Evolutionary conservation across 495 filamentous ascomycete species (phyloP).

Genomic region (Choiromyces venosus): DNA sequence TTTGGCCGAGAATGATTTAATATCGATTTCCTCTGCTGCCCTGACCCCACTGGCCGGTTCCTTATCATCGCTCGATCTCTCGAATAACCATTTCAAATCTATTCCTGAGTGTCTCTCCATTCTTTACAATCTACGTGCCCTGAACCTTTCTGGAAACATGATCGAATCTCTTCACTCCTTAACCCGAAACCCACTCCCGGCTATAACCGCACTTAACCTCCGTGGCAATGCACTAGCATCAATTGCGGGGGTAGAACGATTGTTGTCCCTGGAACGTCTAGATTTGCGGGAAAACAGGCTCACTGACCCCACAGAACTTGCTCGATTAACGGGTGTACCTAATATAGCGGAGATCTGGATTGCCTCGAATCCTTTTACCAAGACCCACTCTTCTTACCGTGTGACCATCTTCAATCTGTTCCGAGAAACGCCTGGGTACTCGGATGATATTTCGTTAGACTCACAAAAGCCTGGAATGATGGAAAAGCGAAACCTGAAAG

Average conservation of each 20-base stretch:
- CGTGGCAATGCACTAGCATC: constrained; percentile 82
- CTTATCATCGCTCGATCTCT: constrained; percentile 84
- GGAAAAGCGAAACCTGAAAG: constrained; percentile 78
- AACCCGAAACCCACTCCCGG: constrained; percentile 76
- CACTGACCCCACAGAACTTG: constrained; percentile 82
- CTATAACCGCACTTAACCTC: constrained; percentile 88
- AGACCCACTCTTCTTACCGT: constrained; percentile 72
- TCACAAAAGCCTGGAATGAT: constrained; percentile 69
- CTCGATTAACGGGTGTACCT: constrained; percentile 80
- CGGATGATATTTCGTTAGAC: constrained; percentile 87
- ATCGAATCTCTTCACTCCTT: constrained; percentile 90
- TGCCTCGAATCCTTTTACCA: constrained; percentile 80
- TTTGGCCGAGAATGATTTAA: constrained; percentile 83
- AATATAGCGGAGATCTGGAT: constrained; percentile 91
- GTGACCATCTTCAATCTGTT: constrained; percentile 94
- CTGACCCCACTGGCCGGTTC: constrained; percentile 77
- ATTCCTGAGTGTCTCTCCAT: constrained; percentile 82
- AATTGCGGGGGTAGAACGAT: constrained; percentile 81
- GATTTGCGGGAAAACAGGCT: constrained; percentile 90
- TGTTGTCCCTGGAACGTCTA: constrained; percentile 79
- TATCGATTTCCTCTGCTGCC: constrained; percentile 65
- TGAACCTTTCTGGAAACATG: constrained; percentile 96
- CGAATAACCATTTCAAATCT: constrained; percentile 81
- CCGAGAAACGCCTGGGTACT: constrained; percentile 81
- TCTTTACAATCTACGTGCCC: constrained; percentile 71